Evolutionary conservation across 805 yeast genomes (phyloP).

Genomic region (Lachancea sp.): DNA sequence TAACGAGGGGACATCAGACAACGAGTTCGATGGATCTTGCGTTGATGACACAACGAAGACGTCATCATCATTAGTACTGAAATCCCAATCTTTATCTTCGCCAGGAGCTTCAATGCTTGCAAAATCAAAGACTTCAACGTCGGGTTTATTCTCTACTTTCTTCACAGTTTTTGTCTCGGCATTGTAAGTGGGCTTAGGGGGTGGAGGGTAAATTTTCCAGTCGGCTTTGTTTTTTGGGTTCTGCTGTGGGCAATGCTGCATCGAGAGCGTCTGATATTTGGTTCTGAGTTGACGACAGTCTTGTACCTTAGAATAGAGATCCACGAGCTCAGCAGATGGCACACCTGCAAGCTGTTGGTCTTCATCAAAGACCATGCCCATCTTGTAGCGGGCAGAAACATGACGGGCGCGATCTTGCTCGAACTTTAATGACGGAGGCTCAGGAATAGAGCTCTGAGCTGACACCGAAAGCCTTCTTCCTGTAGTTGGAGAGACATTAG

Average conservation of each 20-base stretch:
- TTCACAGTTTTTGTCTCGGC: constrained; percentile 48
- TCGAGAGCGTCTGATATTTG: constrained; percentile 63
- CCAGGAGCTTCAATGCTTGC: constrained; percentile 39
- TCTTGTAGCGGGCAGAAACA: constrained; percentile 33
- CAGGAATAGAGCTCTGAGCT: constrained; percentile 26
- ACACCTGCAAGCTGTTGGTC: constrained; percentile 48
- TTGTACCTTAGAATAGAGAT: constrained; percentile 54
- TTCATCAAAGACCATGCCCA: constrained; percentile 42
- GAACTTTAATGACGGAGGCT: constrained; percentile 13
- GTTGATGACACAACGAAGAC: constrained; percentile 56
- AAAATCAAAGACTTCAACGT: constrained; percentile 39
- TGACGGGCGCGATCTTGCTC: constrained; percentile 4
- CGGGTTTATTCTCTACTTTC: constrained; percentile 36
- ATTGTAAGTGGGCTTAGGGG: constrained; percentile 88
- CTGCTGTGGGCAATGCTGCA: constrained; percentile 57
- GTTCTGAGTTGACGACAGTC: constrained; percentile 67
- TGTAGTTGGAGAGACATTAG: constrained; percentile 1
- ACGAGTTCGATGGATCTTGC: constrained; percentile 27
- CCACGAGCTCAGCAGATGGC: constrained; percentile 64
- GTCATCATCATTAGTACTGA: constrained; percentile 52
- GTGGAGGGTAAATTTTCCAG: constrained; percentile 87
- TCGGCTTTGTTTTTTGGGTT: constrained; percentile 75
- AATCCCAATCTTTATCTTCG: constrained; percentile 47
- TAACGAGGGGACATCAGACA: constrained; percentile 70
- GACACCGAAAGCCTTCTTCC: constrained; percentile 20